Conservation (phyloP, 768 basidiomycete genomes). For the Kwoniella europaea region DNA sequence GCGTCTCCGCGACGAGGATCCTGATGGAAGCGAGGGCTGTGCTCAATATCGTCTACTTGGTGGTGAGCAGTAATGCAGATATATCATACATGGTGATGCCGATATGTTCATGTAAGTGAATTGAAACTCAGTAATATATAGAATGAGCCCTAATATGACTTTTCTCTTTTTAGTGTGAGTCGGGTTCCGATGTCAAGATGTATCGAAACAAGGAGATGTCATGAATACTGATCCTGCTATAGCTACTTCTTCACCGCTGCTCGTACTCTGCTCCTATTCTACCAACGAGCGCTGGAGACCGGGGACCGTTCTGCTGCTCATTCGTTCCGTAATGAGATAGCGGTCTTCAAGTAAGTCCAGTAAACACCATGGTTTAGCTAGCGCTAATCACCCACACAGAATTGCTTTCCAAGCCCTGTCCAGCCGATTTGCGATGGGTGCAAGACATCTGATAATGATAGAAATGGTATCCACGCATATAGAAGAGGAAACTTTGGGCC, state of each 20-base stretch:
- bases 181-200: too few species aligned
- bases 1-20: conserved; percentile 22
- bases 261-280: conserved; percentile 36
- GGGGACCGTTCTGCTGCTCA: conserved; percentile 21
- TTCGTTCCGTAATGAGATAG: conserved; percentile 28
- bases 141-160: too few species aligned
- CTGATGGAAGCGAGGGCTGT: conserved; percentile 29
- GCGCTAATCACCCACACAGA: neutral
- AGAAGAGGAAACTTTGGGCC: conserved; percentile 17
- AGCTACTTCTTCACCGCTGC: conserved; percentile 40
- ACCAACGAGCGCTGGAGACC: conserved; percentile 32
- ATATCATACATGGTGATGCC: conserved; percentile 36
- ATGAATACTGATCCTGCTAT: neutral
- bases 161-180: conserved; percentile 24
- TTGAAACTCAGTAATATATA: too few species aligned
- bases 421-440: conserved; percentile 30
- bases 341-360: conserved; percentile 35
- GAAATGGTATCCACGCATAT: conserved; percentile 19
- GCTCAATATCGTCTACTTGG: conserved; percentile 29
- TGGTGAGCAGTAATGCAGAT: conserved; percentile 34
- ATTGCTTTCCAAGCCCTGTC: conserved; percentile 20
- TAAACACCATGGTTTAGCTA: neutral
- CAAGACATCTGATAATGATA: conserved; percentile 26
- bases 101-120: conserved; percentile 35
- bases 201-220: too few species aligned